Evolutionary conservation across 495 filamentous ascomycete species (phyloP).

Genomic region (Aspergillus ellipticus): DNA sequence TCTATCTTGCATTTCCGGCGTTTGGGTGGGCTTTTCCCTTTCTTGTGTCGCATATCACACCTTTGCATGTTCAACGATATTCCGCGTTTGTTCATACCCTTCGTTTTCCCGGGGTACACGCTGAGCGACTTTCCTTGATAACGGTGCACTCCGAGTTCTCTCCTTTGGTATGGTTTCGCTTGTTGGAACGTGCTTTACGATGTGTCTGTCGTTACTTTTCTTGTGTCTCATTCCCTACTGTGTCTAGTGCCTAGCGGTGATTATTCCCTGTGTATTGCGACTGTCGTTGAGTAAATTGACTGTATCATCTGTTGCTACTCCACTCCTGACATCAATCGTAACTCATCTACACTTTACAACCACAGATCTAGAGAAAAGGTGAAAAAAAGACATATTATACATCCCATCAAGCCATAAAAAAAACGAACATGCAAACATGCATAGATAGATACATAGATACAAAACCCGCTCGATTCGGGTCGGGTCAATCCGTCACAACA

Average conservation of each 20-base stretch:
- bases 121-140: slow-evolving; percentile 5
- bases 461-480: no score
- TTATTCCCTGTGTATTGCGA: background rate
- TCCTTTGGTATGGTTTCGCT: slow-evolving; percentile 16
- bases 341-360: background rate
- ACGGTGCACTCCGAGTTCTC: slow-evolving; percentile 16
- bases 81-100: slow-evolving; percentile 21
- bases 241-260: slow-evolving; percentile 1
- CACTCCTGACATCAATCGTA: background rate
- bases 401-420: background rate
- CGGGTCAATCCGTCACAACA: no score
- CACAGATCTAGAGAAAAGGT: background rate
- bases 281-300: background rate
- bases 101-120: background rate
- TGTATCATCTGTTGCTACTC: background rate
- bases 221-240: background rate
- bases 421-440: background rate
- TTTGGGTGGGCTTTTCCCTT: slow-evolving; percentile 32
- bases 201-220: background rate
- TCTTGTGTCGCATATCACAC: slow-evolving; percentile 8
- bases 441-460: background rate
- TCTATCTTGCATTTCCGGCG: slow-evolving; percentile 46
- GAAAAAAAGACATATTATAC: background rate
- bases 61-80: slow-evolving; percentile 24
- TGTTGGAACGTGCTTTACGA: slow-evolving; percentile 4